A percentile compares a stretch with the other conserved stretches of the same genome.
Evolutionary conservation across 306 rosid genomes (phyloP).

Genomic region (Casuarina cunninghamiana): DNA sequence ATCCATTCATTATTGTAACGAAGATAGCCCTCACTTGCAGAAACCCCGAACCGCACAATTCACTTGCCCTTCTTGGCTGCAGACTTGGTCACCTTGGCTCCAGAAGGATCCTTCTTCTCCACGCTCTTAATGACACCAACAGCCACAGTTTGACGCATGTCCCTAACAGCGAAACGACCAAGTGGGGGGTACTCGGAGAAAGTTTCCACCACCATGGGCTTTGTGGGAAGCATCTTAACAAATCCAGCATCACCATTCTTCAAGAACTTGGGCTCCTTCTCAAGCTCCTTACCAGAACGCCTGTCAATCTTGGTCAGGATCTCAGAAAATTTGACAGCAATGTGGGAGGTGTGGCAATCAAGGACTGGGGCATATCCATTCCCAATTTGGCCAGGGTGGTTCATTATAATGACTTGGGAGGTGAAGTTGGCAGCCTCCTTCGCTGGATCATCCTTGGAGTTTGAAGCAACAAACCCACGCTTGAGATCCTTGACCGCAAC

Average conservation of each 20-base stretch:
- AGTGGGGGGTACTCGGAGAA: background rate
- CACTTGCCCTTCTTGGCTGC: too few relatives aligned
- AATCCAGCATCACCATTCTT: slow-evolving; percentile 3
- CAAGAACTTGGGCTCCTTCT: background rate
- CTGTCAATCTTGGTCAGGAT: slow-evolving; percentile 5
- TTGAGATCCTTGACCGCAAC: background rate
- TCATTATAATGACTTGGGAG: background rate
- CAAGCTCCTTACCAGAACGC: slow-evolving; percentile 1
- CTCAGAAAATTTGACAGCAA: slow-evolving; percentile 2
- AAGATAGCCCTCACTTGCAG: too few relatives aligned
- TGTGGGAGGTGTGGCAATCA: slow-evolving; percentile 1
- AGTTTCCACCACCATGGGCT: slow-evolving; percentile 2
- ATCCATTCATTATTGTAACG: too few relatives aligned
- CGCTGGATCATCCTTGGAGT: slow-evolving; percentile 1
- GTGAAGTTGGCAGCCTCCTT: background rate
- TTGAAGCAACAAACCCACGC: slow-evolving; percentile 1
- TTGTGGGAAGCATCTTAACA: background rate
- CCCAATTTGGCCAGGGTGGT: background rate
- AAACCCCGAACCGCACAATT: too few relatives aligned
- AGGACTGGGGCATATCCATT: slow-evolving; percentile 5
- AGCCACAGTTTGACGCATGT: background rate
- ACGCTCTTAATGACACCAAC: too few relatives aligned
- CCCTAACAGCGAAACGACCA: slow-evolving; percentile 2
- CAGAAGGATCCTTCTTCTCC: too few relatives aligned
- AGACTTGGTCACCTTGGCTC: too few relatives aligned